Conservation (phyloP, 805 yeast genomes). For the Crinitomyces ghanaensis region DNA sequence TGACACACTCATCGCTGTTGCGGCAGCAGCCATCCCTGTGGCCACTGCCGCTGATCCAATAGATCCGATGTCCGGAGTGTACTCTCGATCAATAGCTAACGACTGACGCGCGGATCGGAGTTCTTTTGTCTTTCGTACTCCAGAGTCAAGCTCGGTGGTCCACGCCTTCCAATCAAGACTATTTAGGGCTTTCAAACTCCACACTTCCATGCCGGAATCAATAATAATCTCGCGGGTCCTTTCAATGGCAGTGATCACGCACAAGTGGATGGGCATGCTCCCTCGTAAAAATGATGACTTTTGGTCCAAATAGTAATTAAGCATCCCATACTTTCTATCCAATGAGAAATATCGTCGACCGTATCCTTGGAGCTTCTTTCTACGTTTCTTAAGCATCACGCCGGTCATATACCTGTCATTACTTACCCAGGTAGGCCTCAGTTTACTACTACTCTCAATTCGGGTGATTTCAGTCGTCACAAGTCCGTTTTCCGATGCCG, state of each 20-base stretch:
- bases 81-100: not conserved
- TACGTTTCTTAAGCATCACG: slow-evolving; percentile 61
- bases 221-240: slow-evolving; percentile 58
- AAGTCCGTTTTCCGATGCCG: too few species aligned
- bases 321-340: slow-evolving; percentile 69
- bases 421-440: slow-evolving; percentile 11
- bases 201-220: slow-evolving; percentile 91
- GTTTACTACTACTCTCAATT: too few species aligned
- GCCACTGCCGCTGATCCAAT: slow-evolving; percentile 1
- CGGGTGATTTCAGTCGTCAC: too few species aligned
- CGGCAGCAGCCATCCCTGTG: not conserved
- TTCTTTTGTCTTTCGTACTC: too few species aligned
- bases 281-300: slow-evolving; percentile 72
- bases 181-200: slow-evolving; percentile 69
- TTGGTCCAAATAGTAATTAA: slow-evolving; percentile 67
- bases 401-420: slow-evolving; percentile 53
- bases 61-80: not conserved
- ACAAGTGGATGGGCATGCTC: slow-evolving; percentile 74
- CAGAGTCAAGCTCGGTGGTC: slow-evolving; percentile 67
- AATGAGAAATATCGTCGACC: slow-evolving; percentile 75
- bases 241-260: slow-evolving; percentile 72
- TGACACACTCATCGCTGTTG: too few species aligned
- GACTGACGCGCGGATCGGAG: slow-evolving; percentile 1
- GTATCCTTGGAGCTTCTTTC: slow-evolving; percentile 79
- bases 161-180: slow-evolving; percentile 63